Evolutionary conservation across 495 filamentous ascomycete species (phyloP).

Genomic region (Aspergillus avenaceus): DNA sequence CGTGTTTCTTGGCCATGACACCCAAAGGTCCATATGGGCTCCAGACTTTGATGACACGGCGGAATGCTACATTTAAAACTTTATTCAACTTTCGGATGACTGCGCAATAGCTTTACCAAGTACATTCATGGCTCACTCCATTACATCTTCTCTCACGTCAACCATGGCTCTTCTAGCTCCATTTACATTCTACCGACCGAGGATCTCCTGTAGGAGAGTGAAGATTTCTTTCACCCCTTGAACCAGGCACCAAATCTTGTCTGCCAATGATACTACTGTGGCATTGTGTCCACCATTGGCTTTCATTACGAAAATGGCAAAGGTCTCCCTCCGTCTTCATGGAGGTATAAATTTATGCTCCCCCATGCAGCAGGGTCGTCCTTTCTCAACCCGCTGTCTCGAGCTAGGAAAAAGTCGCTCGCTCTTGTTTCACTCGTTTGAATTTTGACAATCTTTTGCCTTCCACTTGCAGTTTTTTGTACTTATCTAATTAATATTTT

Average conservation of each 20-base stretch:
- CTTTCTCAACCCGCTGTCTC: slow-evolving; percentile 10
- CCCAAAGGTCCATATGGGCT: slow-evolving; percentile 9
- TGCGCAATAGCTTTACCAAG: neutral
- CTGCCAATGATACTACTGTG: slow-evolving; percentile 28
- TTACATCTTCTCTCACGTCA: slow-evolving; percentile 18
- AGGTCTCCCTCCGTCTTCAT: slow-evolving; percentile 7
- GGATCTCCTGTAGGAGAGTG: neutral
- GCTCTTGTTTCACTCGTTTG: slow-evolving; percentile 36
- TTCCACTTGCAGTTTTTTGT: slow-evolving; percentile 16
- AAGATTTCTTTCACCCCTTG: slow-evolving; percentile 17
- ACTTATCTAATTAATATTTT: slow-evolving; percentile 8
- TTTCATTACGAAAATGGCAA: slow-evolving; percentile 13
- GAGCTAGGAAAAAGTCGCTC: slow-evolving; percentile 17
- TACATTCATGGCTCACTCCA: slow-evolving; percentile 2
- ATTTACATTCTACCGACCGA: neutral
- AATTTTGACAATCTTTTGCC: too few relatives aligned
- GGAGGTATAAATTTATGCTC: slow-evolving; percentile 28
- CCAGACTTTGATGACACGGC: slow-evolving; percentile 24
- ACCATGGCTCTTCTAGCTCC: slow-evolving; percentile 14
- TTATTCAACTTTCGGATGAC: too few relatives aligned
- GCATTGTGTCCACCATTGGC: slow-evolving; percentile 14
- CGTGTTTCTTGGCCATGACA: neutral
- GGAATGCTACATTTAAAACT: slow-evolving; percentile 31
- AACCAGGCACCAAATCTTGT: slow-evolving; percentile 6
- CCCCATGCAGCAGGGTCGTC: slow-evolving; percentile 9